Evolutionary conservation across 139 green algal species (phyloP), one percentile per base, ranked within the genome.

Genomic region (Dunaliella sp.): DNA sequence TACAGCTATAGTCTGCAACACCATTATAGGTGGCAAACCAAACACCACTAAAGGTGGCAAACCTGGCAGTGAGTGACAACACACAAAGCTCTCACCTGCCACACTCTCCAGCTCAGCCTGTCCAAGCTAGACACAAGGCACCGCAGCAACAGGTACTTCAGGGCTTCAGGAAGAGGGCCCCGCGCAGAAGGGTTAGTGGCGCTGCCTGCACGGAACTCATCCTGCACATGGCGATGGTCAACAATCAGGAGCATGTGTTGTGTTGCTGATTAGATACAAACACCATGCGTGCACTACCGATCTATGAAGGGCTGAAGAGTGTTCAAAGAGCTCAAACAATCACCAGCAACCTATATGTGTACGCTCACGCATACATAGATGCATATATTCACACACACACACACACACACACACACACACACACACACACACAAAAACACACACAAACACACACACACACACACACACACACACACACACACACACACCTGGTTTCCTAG

Each of bases 141-240:
- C 22, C 81, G 57, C 58, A 85, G 81, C 57, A 85, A 48, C 32
- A 85, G 57, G 57, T 85, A 85, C 81, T 85, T 85, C n/a, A 85
- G 21, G 21, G 57, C 58, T 22, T 85, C 81, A 12, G 81, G 81
- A 31, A 85, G 57, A 7, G 76, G 76, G 7, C 76, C 76, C 1
- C 30, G 48, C 48, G 48, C 48, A 65, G 48, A 65, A 7, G 48
- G 48, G 48, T 16, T 16, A 65, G 7, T 65, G 48, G 48, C 48
- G 16, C 48, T 65, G 48, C 48, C 48, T 26, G 7, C 16, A 7
- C 48, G 48, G 48, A 65, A 65, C 16, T 65, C 48, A 65, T 65
- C 48, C 48, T 65, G 48, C 16, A 16, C 16, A 16, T 65, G 7
- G 7, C 16, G 48, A 16, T 65, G 48, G 7, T 7, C 7, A 16